phyloP scores from a whole-genome alignment of 108 stramenopile genomes.

The Poteriospumella lacustris region DNA sequence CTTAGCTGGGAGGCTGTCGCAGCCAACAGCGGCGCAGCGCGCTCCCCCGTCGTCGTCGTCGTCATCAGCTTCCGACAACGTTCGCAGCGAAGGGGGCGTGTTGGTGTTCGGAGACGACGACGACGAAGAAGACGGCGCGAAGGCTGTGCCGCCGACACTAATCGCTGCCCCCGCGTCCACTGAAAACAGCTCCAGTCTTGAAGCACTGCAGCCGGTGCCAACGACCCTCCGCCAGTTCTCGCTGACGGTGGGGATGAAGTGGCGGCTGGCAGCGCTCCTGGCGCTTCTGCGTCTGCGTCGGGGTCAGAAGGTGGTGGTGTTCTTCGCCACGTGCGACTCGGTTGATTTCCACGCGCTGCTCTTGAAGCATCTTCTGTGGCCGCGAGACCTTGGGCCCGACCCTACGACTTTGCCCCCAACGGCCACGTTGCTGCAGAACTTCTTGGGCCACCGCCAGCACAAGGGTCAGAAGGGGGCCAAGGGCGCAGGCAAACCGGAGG shows the following conservation, averaged over 20 bases:
- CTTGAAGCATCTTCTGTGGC: conserved; percentile 28
- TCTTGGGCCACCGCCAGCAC: background rate
- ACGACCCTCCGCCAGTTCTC: background rate
- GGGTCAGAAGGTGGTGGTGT: conserved; percentile 70
- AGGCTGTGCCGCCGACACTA: background rate
- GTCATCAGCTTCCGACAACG: too few relatives aligned
- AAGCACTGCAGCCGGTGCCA: too few relatives aligned
- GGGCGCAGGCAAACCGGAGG: background rate
- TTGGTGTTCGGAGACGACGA: conserved; percentile 1
- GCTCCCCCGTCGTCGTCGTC: too few relatives aligned
- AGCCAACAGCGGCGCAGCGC: too few relatives aligned
- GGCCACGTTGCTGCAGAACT: too few relatives aligned
- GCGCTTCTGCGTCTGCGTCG: background rate
- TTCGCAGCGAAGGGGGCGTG: too few relatives aligned
- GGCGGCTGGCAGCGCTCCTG: conserved; percentile 16
- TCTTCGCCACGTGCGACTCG: conserved; percentile 86
- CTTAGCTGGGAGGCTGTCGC: too few relatives aligned
- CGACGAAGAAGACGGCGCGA: conserved; percentile 15
- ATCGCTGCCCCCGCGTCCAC: too few relatives aligned
- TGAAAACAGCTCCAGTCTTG: too few relatives aligned
- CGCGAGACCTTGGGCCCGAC: background rate
- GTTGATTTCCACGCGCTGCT: conserved; percentile 82
- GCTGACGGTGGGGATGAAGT: background rate
- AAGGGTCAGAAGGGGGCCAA: background rate
- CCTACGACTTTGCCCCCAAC: too few relatives aligned